These are phyloP conservation scores for Geranium brycei DNA, from an alignment of 345 rosid genomes.

Conservation along the genomic window DNA sequence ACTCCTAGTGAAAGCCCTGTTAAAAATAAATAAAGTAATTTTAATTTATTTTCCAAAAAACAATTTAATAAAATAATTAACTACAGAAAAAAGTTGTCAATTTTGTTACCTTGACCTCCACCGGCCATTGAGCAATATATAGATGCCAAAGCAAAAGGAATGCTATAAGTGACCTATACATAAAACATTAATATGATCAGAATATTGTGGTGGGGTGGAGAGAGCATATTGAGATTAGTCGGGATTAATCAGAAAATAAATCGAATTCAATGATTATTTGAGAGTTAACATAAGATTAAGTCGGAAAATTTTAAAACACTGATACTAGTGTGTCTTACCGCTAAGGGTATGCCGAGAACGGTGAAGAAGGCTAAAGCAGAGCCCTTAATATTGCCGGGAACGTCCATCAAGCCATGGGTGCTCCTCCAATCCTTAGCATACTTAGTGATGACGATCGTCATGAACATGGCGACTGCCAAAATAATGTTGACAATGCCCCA, in stretches of 20 bases:
- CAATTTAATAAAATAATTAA: too few relatives aligned
- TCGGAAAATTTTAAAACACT: too few relatives aligned
- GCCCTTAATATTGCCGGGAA: constrained; percentile 33
- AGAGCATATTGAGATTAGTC: too few relatives aligned
- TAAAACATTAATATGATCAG: neutral
- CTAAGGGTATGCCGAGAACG: constrained; percentile 60
- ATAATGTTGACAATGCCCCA: constrained; percentile 71
- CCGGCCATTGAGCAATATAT: constrained; percentile 43
- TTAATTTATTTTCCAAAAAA: too few relatives aligned
- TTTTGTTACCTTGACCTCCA: constrained; percentile 70
- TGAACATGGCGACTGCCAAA: constrained; percentile 39
- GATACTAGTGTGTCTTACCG: constrained; percentile 20
- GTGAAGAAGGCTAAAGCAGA: constrained; percentile 59
- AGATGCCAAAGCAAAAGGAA: constrained; percentile 90
- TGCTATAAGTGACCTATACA: constrained; percentile 62
- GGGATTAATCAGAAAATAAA: too few relatives aligned
- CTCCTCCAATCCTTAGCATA: constrained; percentile 32
- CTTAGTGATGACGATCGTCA: constrained; percentile 48
- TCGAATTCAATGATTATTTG: too few relatives aligned
- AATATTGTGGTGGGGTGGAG: too few relatives aligned
- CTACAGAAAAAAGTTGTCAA: too few relatives aligned
- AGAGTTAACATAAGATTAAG: too few relatives aligned
- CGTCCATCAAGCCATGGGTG: constrained; percentile 11
- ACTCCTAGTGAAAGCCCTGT: constrained; percentile 79
- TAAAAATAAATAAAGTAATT: neutral